These are phyloP conservation scores for Coleophoma eucalyptorum DNA, from an alignment of 2,329 filamentous ascomycete species.

Conservation along the genomic window DNA sequence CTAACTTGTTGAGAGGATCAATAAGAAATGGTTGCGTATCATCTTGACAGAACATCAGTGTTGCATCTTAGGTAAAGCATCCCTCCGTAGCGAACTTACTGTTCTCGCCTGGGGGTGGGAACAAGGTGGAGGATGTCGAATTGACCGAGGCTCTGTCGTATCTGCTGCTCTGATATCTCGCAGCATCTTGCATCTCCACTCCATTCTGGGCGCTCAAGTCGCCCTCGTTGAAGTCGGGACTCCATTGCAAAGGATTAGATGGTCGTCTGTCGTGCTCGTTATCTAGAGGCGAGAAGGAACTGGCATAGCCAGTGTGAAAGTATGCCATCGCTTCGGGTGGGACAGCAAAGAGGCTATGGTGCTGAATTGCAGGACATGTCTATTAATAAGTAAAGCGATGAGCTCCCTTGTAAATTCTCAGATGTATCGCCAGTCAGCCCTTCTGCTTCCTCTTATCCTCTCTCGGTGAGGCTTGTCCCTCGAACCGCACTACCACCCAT, in stretches of 20 bases:
- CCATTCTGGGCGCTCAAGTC: conserved; percentile 9
- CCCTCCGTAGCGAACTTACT: not conserved
- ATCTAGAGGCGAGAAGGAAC: conserved; percentile 9
- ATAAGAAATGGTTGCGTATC: conserved; percentile 17
- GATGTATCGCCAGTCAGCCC: too few species aligned
- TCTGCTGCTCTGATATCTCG: conserved; percentile 1
- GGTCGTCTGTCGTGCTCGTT: conserved; percentile 8
- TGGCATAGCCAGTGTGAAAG: conserved; percentile 9
- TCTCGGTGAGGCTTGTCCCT: too few species aligned
- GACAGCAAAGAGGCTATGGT: too few species aligned
- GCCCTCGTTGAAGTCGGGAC: conserved; percentile 6
- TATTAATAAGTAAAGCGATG: too few species aligned
- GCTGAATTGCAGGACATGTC: too few species aligned
- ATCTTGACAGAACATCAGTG: conserved; percentile 1
- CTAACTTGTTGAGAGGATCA: conserved; percentile 14
- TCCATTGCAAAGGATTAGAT: conserved; percentile 9
- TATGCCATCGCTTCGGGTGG: conserved; percentile 2
- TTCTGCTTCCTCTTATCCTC: too few species aligned
- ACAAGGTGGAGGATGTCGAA: conserved; percentile 9
- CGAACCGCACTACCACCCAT: too few species aligned
- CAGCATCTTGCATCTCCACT: conserved; percentile 10
- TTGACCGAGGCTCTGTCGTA: conserved; percentile 2
- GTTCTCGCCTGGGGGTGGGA: conserved; percentile 3
- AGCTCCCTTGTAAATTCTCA: too few species aligned
- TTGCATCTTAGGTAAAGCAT: not conserved